Base-by-base conservation (phyloP, 2,329 filamentous ascomycete genomes). In the Parasarocladium wereldwijsianum region DNA sequence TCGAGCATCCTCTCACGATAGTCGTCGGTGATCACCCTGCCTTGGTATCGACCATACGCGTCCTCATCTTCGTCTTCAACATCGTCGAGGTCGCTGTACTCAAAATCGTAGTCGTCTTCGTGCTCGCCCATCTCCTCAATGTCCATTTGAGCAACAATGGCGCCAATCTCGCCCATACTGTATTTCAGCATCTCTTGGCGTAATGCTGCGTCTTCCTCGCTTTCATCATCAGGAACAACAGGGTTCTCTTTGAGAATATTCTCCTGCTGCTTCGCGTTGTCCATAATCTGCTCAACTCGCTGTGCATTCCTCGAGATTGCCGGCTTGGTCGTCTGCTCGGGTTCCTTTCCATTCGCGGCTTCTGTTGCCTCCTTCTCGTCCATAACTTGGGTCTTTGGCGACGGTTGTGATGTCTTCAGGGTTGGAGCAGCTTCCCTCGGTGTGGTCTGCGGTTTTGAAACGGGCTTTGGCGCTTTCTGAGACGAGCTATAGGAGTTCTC, bases 161-260 rank as follows among this genome's bases (percentile, higher is more conserved):
- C 74, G 4, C 85, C 84, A 34, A 98, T 76, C 50, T 96, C 87
- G 25, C 78, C 76, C 52, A 93, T 65, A 36, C 82, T 77, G 47
- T 96, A 98, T 38, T 81, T 68, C 6, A 96, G 64, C 86, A 98
- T 96, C 45, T 94, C 76, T 34, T 76, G 71, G 5, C 90, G 76
- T 15, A 93, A 53, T 18, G 67, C 67, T 4, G 84, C 80, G 38
- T 94, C 87, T 39, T 93, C 85, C 9, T 69, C 62, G 0, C 77
- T 71, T 43, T 98, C 90, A 30, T 80, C 67, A 1, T 76, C 65
- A 2, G 84, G 79, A 10, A 80, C 66, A 9, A 84, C 57, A 2
- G 55, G 48, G 17, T 58, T 45, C 18, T 60, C 50, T 24, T 50
- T 46, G 17, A 57, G 51, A 17, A 62, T 51, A 8, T 46, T 50